Evolutionary conservation across 2,329 filamentous ascomycete species (phyloP).

Genomic region (Lasiodiplodia theobromae): DNA sequence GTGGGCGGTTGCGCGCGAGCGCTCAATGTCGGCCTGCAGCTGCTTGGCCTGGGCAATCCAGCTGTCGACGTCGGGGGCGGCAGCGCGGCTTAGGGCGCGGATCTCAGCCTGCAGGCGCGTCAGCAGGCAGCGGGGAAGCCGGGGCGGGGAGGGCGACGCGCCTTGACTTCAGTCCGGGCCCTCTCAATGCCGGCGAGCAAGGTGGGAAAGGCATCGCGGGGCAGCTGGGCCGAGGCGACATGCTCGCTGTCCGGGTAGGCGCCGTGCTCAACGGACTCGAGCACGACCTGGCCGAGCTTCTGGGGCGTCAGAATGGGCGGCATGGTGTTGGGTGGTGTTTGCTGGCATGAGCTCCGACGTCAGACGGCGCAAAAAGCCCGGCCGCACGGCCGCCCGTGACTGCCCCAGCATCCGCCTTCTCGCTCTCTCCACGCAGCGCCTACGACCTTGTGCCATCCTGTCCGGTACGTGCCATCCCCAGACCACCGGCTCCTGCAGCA

Average conservation of each 20-base stretch:
- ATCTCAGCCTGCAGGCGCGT: conserved; percentile 67
- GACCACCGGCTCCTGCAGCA: neutral
- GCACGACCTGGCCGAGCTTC: conserved; percentile 65
- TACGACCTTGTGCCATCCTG: neutral
- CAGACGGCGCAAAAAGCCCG: conserved; percentile 5
- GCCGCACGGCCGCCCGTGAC: conserved; percentile 23
- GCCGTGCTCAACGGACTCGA: conserved; percentile 67
- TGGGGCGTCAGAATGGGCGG: conserved; percentile 40
- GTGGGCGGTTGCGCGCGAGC: conserved; percentile 78
- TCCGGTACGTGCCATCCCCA: neutral
- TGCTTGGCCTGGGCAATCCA: conserved; percentile 88
- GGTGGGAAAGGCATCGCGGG: conserved; percentile 55
- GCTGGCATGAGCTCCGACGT: conserved; percentile 8
- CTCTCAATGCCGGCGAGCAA: conserved; percentile 60
- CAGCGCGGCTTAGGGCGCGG: conserved; percentile 76
- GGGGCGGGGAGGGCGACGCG: conserved; percentile 35
- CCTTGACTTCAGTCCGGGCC: conserved; percentile 62
- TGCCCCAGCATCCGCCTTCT: neutral
- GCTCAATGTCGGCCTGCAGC: conserved; percentile 84
- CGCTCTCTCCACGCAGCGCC: neutral
- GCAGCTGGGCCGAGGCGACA: conserved; percentile 61
- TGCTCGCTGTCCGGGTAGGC: conserved; percentile 64
- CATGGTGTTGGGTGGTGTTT: conserved; percentile 18
- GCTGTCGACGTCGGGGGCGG: conserved; percentile 78
- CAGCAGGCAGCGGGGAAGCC: conserved; percentile 35